phyloP scores from a whole-genome alignment of 2,329 filamentous ascomycete species.

The Aspergillus novofumigatus region DNA sequence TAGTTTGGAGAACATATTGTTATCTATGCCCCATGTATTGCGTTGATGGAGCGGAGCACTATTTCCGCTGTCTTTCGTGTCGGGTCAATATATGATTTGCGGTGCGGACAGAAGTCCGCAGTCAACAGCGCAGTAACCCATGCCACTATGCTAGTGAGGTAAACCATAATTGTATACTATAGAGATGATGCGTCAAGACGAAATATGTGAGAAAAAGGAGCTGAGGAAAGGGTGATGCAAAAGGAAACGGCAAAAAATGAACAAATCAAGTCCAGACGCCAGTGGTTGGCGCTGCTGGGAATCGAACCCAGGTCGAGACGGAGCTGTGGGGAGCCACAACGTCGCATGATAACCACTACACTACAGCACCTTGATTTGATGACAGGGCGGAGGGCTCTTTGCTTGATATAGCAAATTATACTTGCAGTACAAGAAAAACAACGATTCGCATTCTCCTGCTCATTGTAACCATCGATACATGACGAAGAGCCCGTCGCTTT shows the following conservation, averaged over 20 bases:
- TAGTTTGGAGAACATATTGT: no score
- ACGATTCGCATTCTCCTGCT: no score
- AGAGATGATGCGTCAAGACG: background rate
- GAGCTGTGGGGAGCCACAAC: conserved; percentile 17
- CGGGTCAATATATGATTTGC: background rate
- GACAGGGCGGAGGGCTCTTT: background rate
- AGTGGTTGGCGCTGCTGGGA: conserved; percentile 19
- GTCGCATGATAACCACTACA: conserved; percentile 22
- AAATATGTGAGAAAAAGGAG: no score
- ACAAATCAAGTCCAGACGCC: conserved; percentile 13
- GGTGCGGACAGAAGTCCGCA: background rate
- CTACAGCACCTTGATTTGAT: conserved; percentile 21
- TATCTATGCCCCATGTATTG: background rate
- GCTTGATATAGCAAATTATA: no score
- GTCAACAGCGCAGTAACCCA: conserved; percentile 1
- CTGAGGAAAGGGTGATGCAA: conserved; percentile 1
- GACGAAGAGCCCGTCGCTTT: background rate
- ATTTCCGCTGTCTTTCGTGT: background rate
- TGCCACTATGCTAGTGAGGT: no score
- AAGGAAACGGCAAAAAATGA: conserved; percentile 1
- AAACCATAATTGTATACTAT: no score
- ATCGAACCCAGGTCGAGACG: conserved; percentile 22
- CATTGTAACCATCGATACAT: background rate
- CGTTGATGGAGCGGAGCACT: background rate
- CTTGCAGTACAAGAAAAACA: no score